Evolutionary conservation across 1,284 basidiomycete species (phyloP), one percentile per base, ranked within the genome.

Genomic region (Anthracocystis panici-leucophaei): DNA sequence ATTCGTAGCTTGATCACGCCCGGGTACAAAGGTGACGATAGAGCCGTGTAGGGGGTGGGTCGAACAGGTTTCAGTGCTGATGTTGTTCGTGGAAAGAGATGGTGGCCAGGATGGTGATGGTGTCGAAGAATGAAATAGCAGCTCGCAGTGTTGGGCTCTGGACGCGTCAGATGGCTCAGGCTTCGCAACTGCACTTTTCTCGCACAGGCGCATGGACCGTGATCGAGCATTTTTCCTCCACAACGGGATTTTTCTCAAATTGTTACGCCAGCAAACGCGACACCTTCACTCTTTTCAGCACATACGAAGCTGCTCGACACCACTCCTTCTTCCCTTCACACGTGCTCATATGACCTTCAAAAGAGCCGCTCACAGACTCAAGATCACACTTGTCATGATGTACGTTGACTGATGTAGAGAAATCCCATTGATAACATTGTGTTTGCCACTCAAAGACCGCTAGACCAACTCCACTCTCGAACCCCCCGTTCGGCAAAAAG

Each of bases 381-480:
- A 12, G 35, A 38, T 38, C 35, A 38, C 35, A 12, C 35, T 38
- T 12, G 35, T 16, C 35, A 16, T 16, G 35, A 38, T 16, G 12
- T 16, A 14, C 10, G 11, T 38, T 38, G 14, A 10, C 11, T 6
- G 6, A 9, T 11, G 10, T 5, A 38, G 5, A 38, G 35, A 16
- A 12, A 2, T 38, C 11, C 14, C 35, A 14, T 38, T 38, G 3
- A 16, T 1, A 38, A 38, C 16, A 0, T 2, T 48, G 16, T n/a
- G 46, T 25, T 29, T 11, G 12, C 48, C 9, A 3, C 3, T 52
- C 50, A 68, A 20, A 76, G 50, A 44, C 74, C 74, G 38, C 74
- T 76, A 2, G 74, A 62, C 74, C 74, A 76, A 33, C 69, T 72
- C 74, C 74, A 76, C 49, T 76, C 74, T 2, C 69, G n/a, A 1